Conservation (phyloP, 2,329 filamentous ascomycete species). For the Lizonia empirigonia region DNA sequence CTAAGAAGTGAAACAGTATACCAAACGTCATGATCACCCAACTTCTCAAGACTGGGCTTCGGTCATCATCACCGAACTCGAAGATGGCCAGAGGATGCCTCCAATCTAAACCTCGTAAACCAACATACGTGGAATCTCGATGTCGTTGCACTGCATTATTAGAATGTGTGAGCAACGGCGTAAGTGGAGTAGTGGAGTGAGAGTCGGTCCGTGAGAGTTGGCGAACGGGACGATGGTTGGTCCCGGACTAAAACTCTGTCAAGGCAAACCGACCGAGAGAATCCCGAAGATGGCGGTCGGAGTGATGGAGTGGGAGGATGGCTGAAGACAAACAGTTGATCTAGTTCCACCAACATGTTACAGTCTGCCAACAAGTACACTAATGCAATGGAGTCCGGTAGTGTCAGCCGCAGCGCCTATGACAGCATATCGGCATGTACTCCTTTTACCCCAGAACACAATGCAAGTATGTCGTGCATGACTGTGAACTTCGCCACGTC, state of each 20-base stretch:
- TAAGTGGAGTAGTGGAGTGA: conserved; percentile 8
- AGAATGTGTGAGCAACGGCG: conserved; percentile 9
- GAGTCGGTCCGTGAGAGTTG: conserved; percentile 4
- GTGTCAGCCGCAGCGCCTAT: background rate
- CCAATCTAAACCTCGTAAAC: background rate
- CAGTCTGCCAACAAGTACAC: background rate
- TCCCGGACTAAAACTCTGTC: background rate
- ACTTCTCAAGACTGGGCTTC: background rate
- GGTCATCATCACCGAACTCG: background rate
- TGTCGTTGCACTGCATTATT: conserved; percentile 9
- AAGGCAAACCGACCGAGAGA: background rate
- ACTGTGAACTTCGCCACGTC: conserved; percentile 2
- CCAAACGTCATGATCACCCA: background rate
- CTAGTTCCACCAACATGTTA: conserved; percentile 2
- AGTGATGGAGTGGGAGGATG: background rate
- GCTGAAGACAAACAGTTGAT: background rate
- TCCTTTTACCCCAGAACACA: background rate
- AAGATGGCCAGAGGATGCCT: background rate
- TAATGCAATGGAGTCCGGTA: background rate
- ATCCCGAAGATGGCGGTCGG: background rate
- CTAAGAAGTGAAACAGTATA: conserved; percentile 3
- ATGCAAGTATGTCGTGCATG: conserved; percentile 13
- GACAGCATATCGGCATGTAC: conserved; percentile 1
- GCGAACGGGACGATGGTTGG: background rate
- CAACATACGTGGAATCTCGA: background rate